These are phyloP conservation scores for Macrolepiota dolichaula DNA, from an alignment of 768 basidiomycete species.

Conservation along the genomic window DNA sequence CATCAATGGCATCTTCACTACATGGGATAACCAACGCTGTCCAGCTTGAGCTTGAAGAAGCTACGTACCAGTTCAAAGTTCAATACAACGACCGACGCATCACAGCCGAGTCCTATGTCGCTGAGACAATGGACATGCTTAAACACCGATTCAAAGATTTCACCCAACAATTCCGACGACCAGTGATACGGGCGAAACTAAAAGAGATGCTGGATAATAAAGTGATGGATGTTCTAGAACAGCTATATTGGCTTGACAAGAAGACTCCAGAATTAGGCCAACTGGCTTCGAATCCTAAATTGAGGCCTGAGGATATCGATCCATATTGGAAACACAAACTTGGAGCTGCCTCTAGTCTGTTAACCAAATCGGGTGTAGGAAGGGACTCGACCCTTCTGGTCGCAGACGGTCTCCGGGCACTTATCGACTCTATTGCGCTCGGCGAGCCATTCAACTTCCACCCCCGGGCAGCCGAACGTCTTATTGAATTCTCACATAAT, in stretches of 20 bases:
- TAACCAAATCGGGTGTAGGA: conserved; percentile 96
- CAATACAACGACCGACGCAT: conserved; percentile 95
- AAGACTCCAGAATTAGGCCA: conserved; percentile 70
- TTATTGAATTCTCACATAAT: conserved; percentile 88
- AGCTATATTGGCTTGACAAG: conserved; percentile 95
- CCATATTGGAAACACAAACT: conserved; percentile 96
- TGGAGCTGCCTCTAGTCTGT: conserved; percentile 85
- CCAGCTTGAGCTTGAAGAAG: conserved; percentile 94
- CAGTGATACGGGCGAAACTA: conserved; percentile 82
- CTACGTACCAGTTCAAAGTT: conserved; percentile 98
- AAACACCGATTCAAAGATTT: conserved; percentile 88
- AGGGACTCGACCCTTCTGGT: conserved; percentile 92
- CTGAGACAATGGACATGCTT: conserved; percentile 92
- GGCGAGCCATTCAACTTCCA: conserved; percentile 93
- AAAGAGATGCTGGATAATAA: conserved; percentile 94
- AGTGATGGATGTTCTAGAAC: conserved; percentile 95
- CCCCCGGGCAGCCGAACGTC: conserved; percentile 82
- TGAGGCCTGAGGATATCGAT: conserved; percentile 76
- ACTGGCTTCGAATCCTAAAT: conserved; percentile 65
- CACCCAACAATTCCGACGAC: conserved; percentile 82
- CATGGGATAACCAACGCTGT: conserved; percentile 97
- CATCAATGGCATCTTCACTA: conserved; percentile 93
- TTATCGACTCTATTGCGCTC: conserved; percentile 86
- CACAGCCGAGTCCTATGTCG: conserved; percentile 94
- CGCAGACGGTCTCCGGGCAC: conserved; percentile 84